Conservation (phyloP, 371 early-diverging fungal genomes). For the Mortierella sp. region DNA sequence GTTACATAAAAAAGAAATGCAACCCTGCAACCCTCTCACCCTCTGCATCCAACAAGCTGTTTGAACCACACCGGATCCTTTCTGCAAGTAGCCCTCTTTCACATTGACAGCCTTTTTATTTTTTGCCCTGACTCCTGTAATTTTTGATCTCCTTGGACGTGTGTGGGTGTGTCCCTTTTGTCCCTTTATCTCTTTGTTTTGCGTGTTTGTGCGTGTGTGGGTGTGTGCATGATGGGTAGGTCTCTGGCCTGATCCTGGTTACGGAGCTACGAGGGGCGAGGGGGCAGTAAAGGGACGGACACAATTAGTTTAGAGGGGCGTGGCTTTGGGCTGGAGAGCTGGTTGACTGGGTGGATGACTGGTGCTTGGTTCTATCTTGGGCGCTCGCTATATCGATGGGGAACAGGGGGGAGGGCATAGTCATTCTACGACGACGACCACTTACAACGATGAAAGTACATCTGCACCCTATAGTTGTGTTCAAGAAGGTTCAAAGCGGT, state of each 20-base stretch:
- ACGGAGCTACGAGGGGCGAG: too few relatives aligned
- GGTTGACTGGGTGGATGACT: too few relatives aligned
- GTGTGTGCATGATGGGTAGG: not conserved
- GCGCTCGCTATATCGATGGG: not conserved
- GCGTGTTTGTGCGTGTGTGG: not conserved
- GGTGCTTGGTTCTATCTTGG: too few relatives aligned
- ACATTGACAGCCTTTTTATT: not conserved
- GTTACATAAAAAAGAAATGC: too few relatives aligned
- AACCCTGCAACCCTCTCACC: not conserved
- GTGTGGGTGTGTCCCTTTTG: too few relatives aligned
- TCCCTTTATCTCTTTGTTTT: not conserved
- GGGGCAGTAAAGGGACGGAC: too few relatives aligned
- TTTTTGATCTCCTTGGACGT: not conserved
- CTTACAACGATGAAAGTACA: not conserved
- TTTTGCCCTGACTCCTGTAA: not conserved
- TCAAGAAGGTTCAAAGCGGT: conserved; percentile 11
- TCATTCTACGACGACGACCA: not conserved
- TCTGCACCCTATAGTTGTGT: not conserved
- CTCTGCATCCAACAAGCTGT: not conserved
- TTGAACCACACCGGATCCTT: not conserved
- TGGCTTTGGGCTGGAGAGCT: too few relatives aligned
- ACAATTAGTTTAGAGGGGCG: too few relatives aligned
- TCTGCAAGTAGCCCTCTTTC: not conserved
- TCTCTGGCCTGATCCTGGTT: not conserved
- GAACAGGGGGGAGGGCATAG: not conserved